Evolutionary conservation across 2,329 filamentous ascomycete species (phyloP), one percentile per base, ranked within the genome.

Genomic region (Colletotrichum paranaense): DNA sequence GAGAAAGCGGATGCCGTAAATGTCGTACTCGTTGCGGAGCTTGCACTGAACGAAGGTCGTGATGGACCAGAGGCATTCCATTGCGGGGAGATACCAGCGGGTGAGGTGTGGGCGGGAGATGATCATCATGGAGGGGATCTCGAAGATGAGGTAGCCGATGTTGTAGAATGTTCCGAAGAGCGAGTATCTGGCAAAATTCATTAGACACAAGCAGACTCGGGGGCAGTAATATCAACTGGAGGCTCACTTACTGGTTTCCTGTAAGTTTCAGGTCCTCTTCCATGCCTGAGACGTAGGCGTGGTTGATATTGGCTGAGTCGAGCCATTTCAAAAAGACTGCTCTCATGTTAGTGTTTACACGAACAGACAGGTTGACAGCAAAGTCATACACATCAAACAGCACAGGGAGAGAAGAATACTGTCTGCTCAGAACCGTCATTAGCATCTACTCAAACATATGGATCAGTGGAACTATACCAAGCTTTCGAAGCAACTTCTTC

Each of bases 281-380:
- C 82, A 84, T 83, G 1, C 82, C 82, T 0, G 79, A 81, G 19
- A 80, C 78, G 57, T 84, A 84, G 5, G 82, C 83, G 38, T 79
- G 79, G 69, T 77, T 80, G 74, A 79, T 76, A 55, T 77, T 79
- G 30, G 73, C 68, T 63, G 78, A 77, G 71, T 83, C 81, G 3
- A 83, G 80, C 69, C 79, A 82, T 53, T 83, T 83, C 64, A 81
- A 77, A 38, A 59, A 75, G 67, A 67, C 38, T 42, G 38, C 2
- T 19, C 5, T 42, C 38, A 19, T 7, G 38, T 42, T 19, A 42
- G 38, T 42, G 6, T 7, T 19, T 3, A 19, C 14, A 19, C 7
- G 14, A 19, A 19, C 14, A 14, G 16, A 42, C 16, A 5, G 16
- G 16, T 19, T 19, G 7, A 19, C 38, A 7, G 38, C 2, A 42